Percentiles rank a stretch among this genome's conserved stretches.
phyloP scores from a whole-genome alignment of 805 yeast species.

The Saccharomyces paradoxus region DNA sequence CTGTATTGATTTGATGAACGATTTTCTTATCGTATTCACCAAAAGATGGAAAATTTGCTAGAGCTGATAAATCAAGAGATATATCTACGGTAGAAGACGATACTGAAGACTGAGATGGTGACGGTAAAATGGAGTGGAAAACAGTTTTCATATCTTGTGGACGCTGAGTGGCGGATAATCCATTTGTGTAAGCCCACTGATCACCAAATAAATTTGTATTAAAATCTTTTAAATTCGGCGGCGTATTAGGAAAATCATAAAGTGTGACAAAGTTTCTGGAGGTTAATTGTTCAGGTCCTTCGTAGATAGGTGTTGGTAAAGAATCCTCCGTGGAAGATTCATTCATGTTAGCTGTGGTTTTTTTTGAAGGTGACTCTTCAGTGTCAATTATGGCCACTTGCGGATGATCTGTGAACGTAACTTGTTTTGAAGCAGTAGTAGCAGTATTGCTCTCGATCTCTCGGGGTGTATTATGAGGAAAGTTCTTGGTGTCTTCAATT shows the following conservation, averaged over 20 bases:
- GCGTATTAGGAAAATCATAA: constrained; percentile 30
- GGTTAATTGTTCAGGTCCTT: constrained; percentile 64
- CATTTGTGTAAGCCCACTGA: constrained; percentile 33
- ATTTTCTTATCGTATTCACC: constrained; percentile 45
- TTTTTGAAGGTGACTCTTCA: constrained; percentile 6
- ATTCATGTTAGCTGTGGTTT: background rate
- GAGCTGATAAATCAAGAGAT: constrained; percentile 34
- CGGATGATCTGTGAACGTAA: constrained; percentile 14
- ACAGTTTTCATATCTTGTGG: constrained; percentile 49
- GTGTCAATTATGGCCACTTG: constrained; percentile 13
- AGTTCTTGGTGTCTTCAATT: background rate
- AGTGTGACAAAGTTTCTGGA: constrained; percentile 48
- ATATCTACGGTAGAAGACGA: constrained; percentile 30
- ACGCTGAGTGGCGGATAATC: constrained; percentile 42
- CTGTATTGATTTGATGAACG: constrained; percentile 37
- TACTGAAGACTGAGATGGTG: constrained; percentile 5
- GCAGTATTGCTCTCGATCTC: background rate
- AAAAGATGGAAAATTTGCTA: constrained; percentile 42
- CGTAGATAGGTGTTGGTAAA: constrained; percentile 29
- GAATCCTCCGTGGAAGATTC: background rate
- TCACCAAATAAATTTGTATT: constrained; percentile 47
- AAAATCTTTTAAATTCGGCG: background rate
- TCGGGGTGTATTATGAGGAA: background rate
- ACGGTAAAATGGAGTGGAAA: constrained; percentile 3
- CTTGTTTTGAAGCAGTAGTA: constrained; percentile 9